A percentile compares a stretch with the other conserved stretches of the same genome.
Conservation (phyloP, 441 rosid species). For the Gossypium davidsonii region DNA sequence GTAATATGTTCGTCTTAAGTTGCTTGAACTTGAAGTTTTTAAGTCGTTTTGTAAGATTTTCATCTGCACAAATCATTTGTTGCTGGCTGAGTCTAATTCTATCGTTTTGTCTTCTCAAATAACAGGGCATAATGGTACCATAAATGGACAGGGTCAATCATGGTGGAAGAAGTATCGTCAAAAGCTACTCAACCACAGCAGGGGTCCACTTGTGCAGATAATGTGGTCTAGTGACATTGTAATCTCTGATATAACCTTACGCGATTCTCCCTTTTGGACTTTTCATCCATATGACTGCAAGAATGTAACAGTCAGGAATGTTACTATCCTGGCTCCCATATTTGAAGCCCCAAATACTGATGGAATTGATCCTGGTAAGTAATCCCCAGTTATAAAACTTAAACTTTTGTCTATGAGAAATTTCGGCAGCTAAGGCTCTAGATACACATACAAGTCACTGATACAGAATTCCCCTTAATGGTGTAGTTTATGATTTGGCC, state of each 20-base stretch:
- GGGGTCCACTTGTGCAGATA: constrained; percentile 90
- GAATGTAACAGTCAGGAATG: constrained; percentile 62
- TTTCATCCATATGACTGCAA: constrained; percentile 95
- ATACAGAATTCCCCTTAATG: not conserved
- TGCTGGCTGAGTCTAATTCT: constrained; percentile 9
- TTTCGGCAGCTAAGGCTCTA: not conserved
- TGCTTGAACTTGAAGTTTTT: not conserved
- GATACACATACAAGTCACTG: not conserved
- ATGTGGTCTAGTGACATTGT: constrained; percentile 91
- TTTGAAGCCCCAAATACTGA: constrained; percentile 85
- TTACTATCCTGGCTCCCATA: constrained; percentile 82
- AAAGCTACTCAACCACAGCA: constrained; percentile 82
- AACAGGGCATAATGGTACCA: constrained; percentile 91
- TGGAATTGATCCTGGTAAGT: constrained; percentile 91
- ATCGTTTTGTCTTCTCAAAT: constrained; percentile 15
- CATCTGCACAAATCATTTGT: not conserved
- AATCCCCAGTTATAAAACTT: not conserved
- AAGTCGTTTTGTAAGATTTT: not conserved
- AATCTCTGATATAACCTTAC: constrained; percentile 65
- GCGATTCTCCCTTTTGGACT: constrained; percentile 93
- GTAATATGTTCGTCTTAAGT: not conserved
- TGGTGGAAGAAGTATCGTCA: constrained; percentile 95
- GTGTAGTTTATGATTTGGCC: not conserved
- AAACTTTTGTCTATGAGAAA: not conserved
- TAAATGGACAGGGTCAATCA: constrained; percentile 86